Evolutionary conservation across 768 basidiomycete species (phyloP).

Genomic region (Suillus bovinus): DNA sequence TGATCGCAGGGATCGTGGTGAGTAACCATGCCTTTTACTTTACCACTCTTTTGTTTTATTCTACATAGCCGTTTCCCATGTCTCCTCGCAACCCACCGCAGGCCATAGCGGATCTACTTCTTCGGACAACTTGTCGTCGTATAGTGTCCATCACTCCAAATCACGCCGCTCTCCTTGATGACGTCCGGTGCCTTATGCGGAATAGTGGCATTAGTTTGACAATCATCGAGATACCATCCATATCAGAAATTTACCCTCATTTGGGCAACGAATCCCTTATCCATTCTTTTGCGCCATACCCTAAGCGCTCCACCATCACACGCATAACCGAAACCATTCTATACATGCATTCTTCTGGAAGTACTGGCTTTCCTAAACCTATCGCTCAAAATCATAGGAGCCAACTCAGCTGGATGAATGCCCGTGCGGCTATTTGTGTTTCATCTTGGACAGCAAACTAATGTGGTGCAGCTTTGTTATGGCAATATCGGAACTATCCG

Average conservation of each 20-base stretch:
- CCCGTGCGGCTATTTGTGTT: constrained; percentile 24
- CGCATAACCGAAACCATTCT: constrained; percentile 1
- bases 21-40: neutral
- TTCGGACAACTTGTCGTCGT: constrained; percentile 19
- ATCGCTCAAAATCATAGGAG: constrained; percentile 34
- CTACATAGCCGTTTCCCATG: constrained; percentile 2
- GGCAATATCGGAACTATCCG: constrained; percentile 3
- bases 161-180: constrained; percentile 21
- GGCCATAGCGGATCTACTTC: constrained; percentile 17
- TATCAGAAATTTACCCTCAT: constrained; percentile 38
- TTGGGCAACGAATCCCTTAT: constrained; percentile 34
- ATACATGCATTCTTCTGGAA: constrained; percentile 25
- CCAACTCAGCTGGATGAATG: constrained; percentile 33
- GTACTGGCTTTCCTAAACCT: constrained; percentile 44
- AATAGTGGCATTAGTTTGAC: neutral
- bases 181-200: constrained; percentile 8
- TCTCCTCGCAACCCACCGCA: constrained; percentile 7
- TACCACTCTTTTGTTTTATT: neutral
- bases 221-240: constrained; percentile 23
- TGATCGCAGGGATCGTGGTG: constrained; percentile 5
- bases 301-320: neutral
- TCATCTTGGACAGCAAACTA: neutral
- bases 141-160: constrained; percentile 22
- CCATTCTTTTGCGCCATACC: constrained; percentile 25
- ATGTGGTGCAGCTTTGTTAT: constrained; percentile 1